Evolutionary conservation across 1,284 basidiomycete genomes (phyloP), one percentile per base, ranked within the genome.

Genomic region (Ustilago esculenta): DNA sequence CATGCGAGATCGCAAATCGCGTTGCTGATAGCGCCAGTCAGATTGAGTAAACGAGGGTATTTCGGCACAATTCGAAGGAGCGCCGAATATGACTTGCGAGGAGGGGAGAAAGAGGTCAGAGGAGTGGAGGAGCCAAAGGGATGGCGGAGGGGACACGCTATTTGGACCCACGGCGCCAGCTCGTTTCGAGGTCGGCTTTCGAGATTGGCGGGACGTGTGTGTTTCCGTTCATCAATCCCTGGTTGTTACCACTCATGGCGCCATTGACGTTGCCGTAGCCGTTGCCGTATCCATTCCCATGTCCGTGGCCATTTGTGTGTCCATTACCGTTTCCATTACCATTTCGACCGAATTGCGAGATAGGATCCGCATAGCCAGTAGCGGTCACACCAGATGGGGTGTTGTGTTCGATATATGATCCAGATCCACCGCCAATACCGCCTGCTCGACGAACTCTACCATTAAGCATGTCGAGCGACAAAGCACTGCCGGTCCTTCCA

Each of bases 101-200:
- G 12, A 29, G 12, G 7, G 27, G 12, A 12, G 27, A 12, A 29
- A 29, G 12, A 29, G 27, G 27, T 7, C 7, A 29, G 27, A 6
- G 6, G 12, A 29, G 7, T 29, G 27, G 27, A 29, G 27, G 27
- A 29, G 27, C n/a, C n/a, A n/a, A n/a, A n/a, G n/a, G n/a, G n/a
- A n/a, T n/a, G 27, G 12, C 27, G 27, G 27, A 29, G 27, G 27
- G 27, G 6, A 29, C 6, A 12, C 27, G 35, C 32, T 43, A 68
- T 36, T 68, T 68, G 18, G 58, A 58, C 20, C 53, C 65, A 17
- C 65, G 53, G 8, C 65, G 45, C 65, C 65, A 68, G 50, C 58
- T 61, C 14, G 65, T 56, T 42, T 68, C 65, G 10, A 68, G 46
- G 37, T 68, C 65, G 14, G 65, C 65, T 33, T 59, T 61, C 14